Evolutionary conservation across 225 moss, liverwort and hornwort genomes (phyloP), one percentile per base, ranked within the genome.

Genomic region (Anthoceros angustus): DNA sequence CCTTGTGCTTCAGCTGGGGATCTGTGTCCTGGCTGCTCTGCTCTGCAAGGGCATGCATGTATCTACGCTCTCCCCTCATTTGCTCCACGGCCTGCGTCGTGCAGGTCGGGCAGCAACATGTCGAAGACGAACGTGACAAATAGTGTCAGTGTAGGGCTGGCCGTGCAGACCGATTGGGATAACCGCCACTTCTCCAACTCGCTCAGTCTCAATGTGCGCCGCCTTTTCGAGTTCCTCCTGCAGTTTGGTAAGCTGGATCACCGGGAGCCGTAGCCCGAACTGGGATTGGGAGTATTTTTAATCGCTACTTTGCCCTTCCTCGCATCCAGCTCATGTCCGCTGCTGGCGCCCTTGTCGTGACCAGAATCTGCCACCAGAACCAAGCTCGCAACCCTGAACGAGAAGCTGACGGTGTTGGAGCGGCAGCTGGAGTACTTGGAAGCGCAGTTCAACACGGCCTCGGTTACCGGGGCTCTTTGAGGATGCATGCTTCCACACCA

Each of bases 101-200:
- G 2, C 32, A 32, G 32, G 32, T 32, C 4, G 32, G 32, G 32
- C 32, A 65, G 45, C 48, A 48, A 38, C 68, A 88, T 88, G 88
- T 83, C 88, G 72, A 88, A 88, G 80, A 83, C 79, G 64, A 91
- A 78, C 60, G 88, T 88, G 71, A 89, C 76, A 39, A 90, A 87
- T 67, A 92, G 83, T 61, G 84, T 92, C 66, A 86, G 88, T 43
- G 92, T 98, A 25, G 95, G 92, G 42, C 89, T 91, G 55, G 95
- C 95, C 25, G 92, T 98, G 50, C 95, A 98, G 75, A 86, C 86
- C 21, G 92, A 89, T 68, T 98, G 95, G 92, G 95, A 98, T 40
- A 98, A 98, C 70, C 91, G 88, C 66, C 92, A 98, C 50, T 98
- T 98, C 60, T 98, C 95, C 42, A 89, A 82, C 76, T 85, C 88